Evolutionary conservation across 805 yeast species (phyloP).

Genomic region (Starmerella khaoyaiensis): DNA sequence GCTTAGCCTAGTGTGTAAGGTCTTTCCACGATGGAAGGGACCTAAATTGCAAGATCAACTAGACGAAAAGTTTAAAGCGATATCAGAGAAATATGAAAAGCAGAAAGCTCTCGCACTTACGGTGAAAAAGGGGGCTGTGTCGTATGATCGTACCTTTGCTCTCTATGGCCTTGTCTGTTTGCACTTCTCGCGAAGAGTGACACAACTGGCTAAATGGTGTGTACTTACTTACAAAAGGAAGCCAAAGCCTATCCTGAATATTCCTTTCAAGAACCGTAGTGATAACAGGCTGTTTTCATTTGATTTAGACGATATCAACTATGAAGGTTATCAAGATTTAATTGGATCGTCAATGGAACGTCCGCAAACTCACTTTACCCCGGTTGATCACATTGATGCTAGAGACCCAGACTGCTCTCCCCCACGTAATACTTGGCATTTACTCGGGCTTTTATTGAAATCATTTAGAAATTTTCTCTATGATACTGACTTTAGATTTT

Average conservation of each 20-base stretch:
- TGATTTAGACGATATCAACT: constrained; percentile 8
- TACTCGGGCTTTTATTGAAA: constrained; percentile 15
- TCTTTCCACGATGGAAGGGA: neutral
- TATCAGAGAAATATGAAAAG: neutral
- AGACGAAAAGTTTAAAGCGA: neutral
- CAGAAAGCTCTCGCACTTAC: neutral
- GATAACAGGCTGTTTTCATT: neutral
- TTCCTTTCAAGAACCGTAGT: constrained; percentile 7
- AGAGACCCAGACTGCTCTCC: constrained; percentile 27
- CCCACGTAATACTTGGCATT: constrained; percentile 23
- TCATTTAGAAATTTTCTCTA: constrained; percentile 3
- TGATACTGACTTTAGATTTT: constrained; percentile 19
- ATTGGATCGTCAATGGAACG: constrained; percentile 7
- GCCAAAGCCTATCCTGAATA: constrained; percentile 14
- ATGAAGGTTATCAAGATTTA: constrained; percentile 10
- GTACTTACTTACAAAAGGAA: constrained; percentile 10
- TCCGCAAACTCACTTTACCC: constrained; percentile 12
- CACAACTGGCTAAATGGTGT: constrained; percentile 17
- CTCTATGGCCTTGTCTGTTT: constrained; percentile 14
- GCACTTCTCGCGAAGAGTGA: constrained; percentile 15
- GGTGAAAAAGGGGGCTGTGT: neutral
- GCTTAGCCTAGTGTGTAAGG: constrained; percentile 14
- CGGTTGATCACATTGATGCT: constrained; percentile 14
- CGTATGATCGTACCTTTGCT: constrained; percentile 11
- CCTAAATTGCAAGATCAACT: neutral